phyloP scores from a whole-genome alignment of 352 stramenopile genomes.

The Phytopythium boreale region DNA sequence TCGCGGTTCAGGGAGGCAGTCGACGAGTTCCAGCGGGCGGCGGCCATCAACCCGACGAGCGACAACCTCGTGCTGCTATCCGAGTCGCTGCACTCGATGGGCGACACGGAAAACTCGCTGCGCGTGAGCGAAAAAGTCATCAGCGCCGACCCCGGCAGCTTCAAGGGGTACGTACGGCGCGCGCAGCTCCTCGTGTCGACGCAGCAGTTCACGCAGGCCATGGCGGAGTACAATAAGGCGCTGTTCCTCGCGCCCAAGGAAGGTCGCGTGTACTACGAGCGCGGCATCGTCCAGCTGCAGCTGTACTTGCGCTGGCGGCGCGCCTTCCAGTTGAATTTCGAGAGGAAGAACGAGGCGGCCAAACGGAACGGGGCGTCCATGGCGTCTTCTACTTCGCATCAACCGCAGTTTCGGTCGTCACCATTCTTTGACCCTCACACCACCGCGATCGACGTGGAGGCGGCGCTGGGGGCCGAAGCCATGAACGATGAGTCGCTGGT shows the following conservation, averaged over 20 bases:
- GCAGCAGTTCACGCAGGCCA: slow-evolving; percentile 37
- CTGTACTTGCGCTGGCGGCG: slow-evolving; percentile 62
- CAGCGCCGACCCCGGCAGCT: slow-evolving; percentile 48
- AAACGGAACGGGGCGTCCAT: neutral
- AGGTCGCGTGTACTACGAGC: slow-evolving; percentile 63
- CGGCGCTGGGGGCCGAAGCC: slow-evolving; percentile 29
- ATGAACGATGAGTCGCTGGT: slow-evolving; percentile 51
- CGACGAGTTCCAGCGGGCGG: slow-evolving; percentile 57
- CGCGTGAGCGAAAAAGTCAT: slow-evolving; percentile 74
- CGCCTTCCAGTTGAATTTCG: slow-evolving; percentile 49
- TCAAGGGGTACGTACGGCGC: slow-evolving; percentile 59
- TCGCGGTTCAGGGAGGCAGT: slow-evolving; percentile 65
- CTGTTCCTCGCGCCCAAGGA: slow-evolving; percentile 57
- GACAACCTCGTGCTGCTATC: slow-evolving; percentile 79
- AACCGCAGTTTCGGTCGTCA: slow-evolving; percentile 16
- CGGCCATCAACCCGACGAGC: slow-evolving; percentile 51
- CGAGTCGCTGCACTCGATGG: slow-evolving; percentile 74
- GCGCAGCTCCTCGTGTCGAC: slow-evolving; percentile 61
- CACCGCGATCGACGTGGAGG: slow-evolving; percentile 45
- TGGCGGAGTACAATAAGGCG: slow-evolving; percentile 67
- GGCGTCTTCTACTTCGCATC: slow-evolving; percentile 1
- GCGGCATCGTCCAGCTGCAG: slow-evolving; percentile 69
- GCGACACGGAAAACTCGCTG: slow-evolving; percentile 76
- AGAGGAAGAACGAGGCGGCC: slow-evolving; percentile 5
- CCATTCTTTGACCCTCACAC: slow-evolving; percentile 35